These are phyloP conservation scores for Protea cynaroides DNA, from an alignment of 164 flowering plant species.

Conservation along the genomic window DNA sequence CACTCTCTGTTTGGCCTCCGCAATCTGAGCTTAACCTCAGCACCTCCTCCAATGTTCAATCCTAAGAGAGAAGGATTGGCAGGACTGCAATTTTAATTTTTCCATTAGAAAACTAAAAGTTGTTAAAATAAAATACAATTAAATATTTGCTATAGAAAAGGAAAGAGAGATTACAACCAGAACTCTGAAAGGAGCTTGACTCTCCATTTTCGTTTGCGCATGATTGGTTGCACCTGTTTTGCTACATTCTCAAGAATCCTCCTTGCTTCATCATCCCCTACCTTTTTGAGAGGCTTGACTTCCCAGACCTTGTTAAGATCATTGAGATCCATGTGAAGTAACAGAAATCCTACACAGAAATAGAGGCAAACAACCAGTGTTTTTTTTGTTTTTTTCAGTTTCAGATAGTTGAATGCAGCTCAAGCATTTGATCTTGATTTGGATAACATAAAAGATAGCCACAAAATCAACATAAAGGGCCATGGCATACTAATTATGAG, in stretches of 20 bases:
- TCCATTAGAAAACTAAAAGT: background rate
- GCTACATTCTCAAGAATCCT: conserved; percentile 67
- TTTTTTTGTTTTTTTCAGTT: background rate
- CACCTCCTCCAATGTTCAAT: conserved; percentile 74
- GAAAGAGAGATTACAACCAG: conserved; percentile 36
- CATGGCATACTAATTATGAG: too few species aligned
- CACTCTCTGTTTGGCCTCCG: conserved; percentile 64
- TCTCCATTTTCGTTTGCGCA: conserved; percentile 81
- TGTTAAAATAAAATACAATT: too few species aligned
- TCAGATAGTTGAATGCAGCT: background rate
- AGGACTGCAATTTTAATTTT: conserved; percentile 45
- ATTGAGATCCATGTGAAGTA: conserved; percentile 41
- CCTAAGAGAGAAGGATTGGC: conserved; percentile 64
- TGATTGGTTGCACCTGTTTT: conserved; percentile 92
- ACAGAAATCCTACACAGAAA: background rate
- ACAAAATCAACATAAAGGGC: too few species aligned
- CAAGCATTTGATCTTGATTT: background rate
- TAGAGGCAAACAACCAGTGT: background rate
- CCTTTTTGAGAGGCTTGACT: conserved; percentile 64
- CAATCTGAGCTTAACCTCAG: conserved; percentile 72
- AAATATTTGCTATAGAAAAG: conserved; percentile 1
- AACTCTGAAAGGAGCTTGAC: conserved; percentile 89
- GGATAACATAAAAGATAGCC: too few species aligned
- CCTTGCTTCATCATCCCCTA: conserved; percentile 60
- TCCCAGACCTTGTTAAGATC: conserved; percentile 92